Evolutionary conservation across 2,329 filamentous ascomycete species (phyloP), one percentile per base, ranked within the genome.

Genomic region (Ceratocystis ficicola): DNA sequence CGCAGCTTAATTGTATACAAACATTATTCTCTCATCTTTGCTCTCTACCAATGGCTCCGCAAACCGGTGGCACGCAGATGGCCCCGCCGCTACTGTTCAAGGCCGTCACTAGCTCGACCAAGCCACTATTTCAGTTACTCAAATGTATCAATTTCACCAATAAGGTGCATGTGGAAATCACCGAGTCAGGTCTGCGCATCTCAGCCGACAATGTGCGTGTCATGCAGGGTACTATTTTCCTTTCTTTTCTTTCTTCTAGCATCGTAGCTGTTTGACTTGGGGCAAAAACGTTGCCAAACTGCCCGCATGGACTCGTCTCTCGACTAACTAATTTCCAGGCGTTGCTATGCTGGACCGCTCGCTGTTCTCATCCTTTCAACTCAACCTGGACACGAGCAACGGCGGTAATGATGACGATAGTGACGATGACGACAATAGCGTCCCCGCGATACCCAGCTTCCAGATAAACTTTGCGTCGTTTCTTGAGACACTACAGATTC

Each of bases 401-500:
- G 73, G 73, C 10, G 73, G 76, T 15, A 76, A 77, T 25, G 76
- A 76, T 15, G 76, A 78, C 22, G 76, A 76, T 3, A 75, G 36
- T 41, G 36, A 41, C 15, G 36, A 41, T 41, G 36, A 12, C 5
- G 28, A 28, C 36, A 41, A 41, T 41, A 76, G 20, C 72, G 10
- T 74, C 0, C 67, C 73, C 0, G 74, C 78, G 3, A 80, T 83
- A 36, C 86, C 89, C 6, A 83, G 82, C 63, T 99, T 99, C 73
- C 87, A 95, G 73, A 87, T 97, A 69, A 94, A 91, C 1, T 83
- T 99, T 7, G 81, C 87, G 3, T 89, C 93, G 20, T 82, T 99
- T 2, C 83, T 99, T 64, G 94, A 97, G 76, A 95, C 93, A 0
- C 81, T 99, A 6, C 93, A 96, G 72, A 97, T 99, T 62, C 95